These are phyloP conservation scores for Mucor mucedo DNA, from an alignment of 371 early-diverging fungal species.

Conservation along the genomic window DNA sequence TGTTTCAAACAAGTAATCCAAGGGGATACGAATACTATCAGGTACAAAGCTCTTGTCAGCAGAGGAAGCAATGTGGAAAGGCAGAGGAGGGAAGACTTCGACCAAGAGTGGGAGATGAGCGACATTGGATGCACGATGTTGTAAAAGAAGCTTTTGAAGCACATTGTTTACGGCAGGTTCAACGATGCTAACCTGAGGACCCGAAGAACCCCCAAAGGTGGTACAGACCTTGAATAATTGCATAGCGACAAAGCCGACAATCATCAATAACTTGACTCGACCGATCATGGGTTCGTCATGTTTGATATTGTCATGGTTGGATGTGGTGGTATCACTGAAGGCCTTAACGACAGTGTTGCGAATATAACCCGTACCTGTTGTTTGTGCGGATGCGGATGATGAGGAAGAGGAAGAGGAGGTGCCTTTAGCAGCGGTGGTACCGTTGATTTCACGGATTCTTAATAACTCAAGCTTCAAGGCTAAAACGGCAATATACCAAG, in stretches of 20 bases:
- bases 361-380: constrained; percentile 43
- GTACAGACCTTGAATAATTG: constrained; percentile 77
- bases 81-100: constrained; percentile 66
- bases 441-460: constrained; percentile 43
- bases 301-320: constrained; percentile 37
- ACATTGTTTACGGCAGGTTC: constrained; percentile 47
- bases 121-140: constrained; percentile 50
- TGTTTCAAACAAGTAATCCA: constrained; percentile 53
- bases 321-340: constrained; percentile 41
- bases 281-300: constrained; percentile 62
- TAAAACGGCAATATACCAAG: constrained; percentile 86
- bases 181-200: constrained; percentile 49
- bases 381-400: too few relatives aligned
- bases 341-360: constrained; percentile 56
- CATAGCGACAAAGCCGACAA: constrained; percentile 74
- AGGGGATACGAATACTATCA: constrained; percentile 49
- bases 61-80: constrained; percentile 51
- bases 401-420: neutral
- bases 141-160: constrained; percentile 50
- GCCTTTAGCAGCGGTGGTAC: constrained; percentile 12
- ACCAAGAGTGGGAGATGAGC: constrained; percentile 58
- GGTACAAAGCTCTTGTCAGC: constrained; percentile 27
- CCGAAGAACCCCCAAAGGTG: constrained; percentile 53
- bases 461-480: constrained; percentile 82
- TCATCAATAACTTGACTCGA: constrained; percentile 62